These are phyloP conservation scores for Mortierella sp. DNA, from an alignment of 371 early-diverging fungal genomes.

Conservation along the genomic window DNA sequence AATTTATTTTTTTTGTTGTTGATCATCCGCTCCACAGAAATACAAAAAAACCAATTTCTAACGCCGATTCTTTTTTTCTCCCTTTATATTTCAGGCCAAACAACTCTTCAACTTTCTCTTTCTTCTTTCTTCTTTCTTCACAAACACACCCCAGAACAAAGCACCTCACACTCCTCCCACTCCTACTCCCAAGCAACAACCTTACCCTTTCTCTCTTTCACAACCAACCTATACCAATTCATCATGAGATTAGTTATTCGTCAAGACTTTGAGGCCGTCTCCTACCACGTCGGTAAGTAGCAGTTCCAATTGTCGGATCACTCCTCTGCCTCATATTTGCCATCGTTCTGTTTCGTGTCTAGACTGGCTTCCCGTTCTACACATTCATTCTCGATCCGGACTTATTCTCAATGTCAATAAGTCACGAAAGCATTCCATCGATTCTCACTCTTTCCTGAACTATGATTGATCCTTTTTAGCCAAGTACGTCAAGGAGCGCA, in stretches of 20 bases:
- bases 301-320: neutral
- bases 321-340: neutral
- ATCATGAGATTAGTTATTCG: conserved; percentile 80
- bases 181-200: conserved; percentile 11
- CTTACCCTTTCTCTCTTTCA: neutral
- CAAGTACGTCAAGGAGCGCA: conserved; percentile 85
- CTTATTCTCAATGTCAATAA: neutral
- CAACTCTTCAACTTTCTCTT: neutral
- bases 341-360: too few relatives aligned
- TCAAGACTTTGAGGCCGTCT: conserved; percentile 75
- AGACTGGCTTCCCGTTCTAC: too few relatives aligned
- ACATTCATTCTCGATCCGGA: too few relatives aligned
- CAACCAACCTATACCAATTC: conserved; percentile 6
- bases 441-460: conserved; percentile 1
- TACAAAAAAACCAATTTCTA: neutral
- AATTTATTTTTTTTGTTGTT: too few relatives aligned
- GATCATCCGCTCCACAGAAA: neutral
- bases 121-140: conserved; percentile 5
- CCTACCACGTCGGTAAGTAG: conserved; percentile 71
- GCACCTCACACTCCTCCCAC: neutral
- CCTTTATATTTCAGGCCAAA: conserved; percentile 14
- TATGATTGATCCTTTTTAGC: conserved; percentile 59
- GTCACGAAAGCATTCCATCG: neutral
- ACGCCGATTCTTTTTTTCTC: conserved; percentile 5
- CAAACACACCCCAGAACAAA: neutral